Conservation (phyloP, 1,284 basidiomycete genomes). For the Ceratobasidium sp. region DNA sequence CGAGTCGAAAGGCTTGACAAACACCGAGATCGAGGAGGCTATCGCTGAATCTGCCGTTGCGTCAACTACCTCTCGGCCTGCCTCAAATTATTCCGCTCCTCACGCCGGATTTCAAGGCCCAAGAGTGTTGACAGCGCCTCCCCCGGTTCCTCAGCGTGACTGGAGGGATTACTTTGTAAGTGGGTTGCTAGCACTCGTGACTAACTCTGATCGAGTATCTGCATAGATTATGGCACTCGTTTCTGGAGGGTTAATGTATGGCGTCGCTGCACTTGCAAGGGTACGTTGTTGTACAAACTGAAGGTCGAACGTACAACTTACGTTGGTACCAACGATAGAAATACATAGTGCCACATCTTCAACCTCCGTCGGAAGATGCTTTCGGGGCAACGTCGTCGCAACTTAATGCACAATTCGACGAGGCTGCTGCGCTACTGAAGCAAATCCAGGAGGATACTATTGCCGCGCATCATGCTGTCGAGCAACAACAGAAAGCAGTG, state of each 20-base stretch:
- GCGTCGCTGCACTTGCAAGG: slow-evolving; percentile 85
- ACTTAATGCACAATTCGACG: slow-evolving; percentile 92
- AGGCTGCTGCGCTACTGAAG: slow-evolving; percentile 82
- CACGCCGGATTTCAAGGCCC: slow-evolving; percentile 37
- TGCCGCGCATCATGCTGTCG: slow-evolving; percentile 78
- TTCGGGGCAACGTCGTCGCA: slow-evolving; percentile 91
- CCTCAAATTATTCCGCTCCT: slow-evolving; percentile 46
- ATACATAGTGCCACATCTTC: slow-evolving; percentile 91
- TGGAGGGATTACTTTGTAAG: slow-evolving; percentile 96
- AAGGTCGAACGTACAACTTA: background rate
- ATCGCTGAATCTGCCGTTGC: slow-evolving; percentile 67
- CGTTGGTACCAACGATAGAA: slow-evolving; percentile 65
- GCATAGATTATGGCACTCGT: slow-evolving; percentile 91
- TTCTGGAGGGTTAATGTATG: slow-evolving; percentile 89
- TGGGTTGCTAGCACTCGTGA: slow-evolving; percentile 39
- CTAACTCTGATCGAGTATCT: background rate
- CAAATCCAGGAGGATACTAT: slow-evolving; percentile 84
- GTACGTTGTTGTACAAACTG: slow-evolving; percentile 59
- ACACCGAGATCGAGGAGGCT: slow-evolving; percentile 88
- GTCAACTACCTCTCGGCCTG: slow-evolving; percentile 38
- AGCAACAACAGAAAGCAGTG: slow-evolving; percentile 83
- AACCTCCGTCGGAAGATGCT: slow-evolving; percentile 87
- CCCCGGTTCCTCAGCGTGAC: slow-evolving; percentile 68
- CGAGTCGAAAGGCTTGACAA: slow-evolving; percentile 90
- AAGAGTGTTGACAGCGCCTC: slow-evolving; percentile 51